Evolutionary conservation across 805 yeast genomes (phyloP).

Genomic region (Zygotorulaspora danielsina): DNA sequence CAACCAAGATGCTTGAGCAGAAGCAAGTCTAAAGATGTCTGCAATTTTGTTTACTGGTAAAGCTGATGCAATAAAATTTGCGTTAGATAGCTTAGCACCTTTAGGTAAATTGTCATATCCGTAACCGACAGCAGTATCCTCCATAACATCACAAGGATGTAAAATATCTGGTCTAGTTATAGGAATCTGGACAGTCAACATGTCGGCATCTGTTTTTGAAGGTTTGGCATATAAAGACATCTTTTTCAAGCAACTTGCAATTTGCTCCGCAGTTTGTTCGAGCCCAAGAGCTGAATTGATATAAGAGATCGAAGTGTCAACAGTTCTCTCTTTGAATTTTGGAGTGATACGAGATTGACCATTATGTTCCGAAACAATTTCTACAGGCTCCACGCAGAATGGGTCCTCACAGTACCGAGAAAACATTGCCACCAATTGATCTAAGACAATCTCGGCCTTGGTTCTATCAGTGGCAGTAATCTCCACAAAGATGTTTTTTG

Average conservation of each 20-base stretch:
- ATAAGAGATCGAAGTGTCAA: conserved; percentile 74
- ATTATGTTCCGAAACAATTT: conserved; percentile 79
- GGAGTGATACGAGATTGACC: conserved; percentile 74
- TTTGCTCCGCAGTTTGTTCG: conserved; percentile 60
- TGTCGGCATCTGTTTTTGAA: conserved; percentile 37
- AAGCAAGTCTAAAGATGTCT: conserved; percentile 84
- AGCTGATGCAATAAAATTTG: conserved; percentile 77
- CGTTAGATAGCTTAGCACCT: conserved; percentile 70
- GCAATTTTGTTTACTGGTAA: conserved; percentile 86
- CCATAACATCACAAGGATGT: conserved; percentile 98
- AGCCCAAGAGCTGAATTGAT: conserved; percentile 94
- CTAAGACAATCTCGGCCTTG: conserved; percentile 87
- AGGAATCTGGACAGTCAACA: conserved; percentile 71
- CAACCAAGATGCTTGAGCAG: conserved; percentile 92
- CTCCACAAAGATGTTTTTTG: conserved; percentile 87
- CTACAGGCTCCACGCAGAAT: conserved; percentile 86
- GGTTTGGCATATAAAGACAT: conserved; percentile 74
- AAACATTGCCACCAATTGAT: conserved; percentile 93
- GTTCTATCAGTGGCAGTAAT: conserved; percentile 94
- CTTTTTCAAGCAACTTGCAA: conserved; percentile 61
- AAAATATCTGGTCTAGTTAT: conserved; percentile 92
- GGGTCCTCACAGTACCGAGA: conserved; percentile 77
- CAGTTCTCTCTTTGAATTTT: conserved; percentile 56
- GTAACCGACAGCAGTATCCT: conserved; percentile 94
- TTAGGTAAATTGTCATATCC: conserved; percentile 87